Evolutionary conservation across 129 eudicot genomes (phyloP), one percentile per base, ranked within the genome.

Genomic region (Heracleum sosnowskyi): DNA sequence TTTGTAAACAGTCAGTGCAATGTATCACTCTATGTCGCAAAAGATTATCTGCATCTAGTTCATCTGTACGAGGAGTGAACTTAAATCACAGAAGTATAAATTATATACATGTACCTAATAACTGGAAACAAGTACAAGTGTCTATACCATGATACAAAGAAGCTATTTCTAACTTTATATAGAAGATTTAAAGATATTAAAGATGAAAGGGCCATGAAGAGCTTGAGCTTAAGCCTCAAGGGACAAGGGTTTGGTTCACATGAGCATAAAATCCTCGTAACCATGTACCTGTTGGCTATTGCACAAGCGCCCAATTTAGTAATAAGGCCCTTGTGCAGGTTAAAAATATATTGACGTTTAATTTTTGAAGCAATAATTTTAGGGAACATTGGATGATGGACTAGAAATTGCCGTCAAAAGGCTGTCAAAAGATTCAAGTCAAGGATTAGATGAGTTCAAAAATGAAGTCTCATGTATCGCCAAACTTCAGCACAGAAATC

Each of bases 401-500:
- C 39, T 11, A 33, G 71, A 64, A 28, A 31, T 64, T 13, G 71
- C 71, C 22, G 37, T 64, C 39, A 64, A 64, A 64, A 64, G 71
- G 71, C 71, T 64, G 36, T 64, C 71, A 33, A 64, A 5, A 39
- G 39, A 64, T 31, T 64, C 71, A 31, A 64, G 36, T 64, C 71
- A 64, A 64, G 71, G 71, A 64, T 33, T 64, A 31, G 71, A 64
- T 15, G 71, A 64, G 71, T 64, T 64, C 69, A 62, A 26, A 62
- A 62, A 62, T 62, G 69, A 62, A 62, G 35, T 62, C 17, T 28
- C 69, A 3, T 64, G 71, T 31, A 64, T 64, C 0, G 71, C 71
- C 71, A 64, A 64, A 16, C 39, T 64, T 64, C 71, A 64, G 71
- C 36, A 64, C 71, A 64, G 39, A 64, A 64, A 64, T 64, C 71